phyloP scores from a whole-genome alignment of 1,139 yeast species.

The Kluyveromyces sp. region DNA sequence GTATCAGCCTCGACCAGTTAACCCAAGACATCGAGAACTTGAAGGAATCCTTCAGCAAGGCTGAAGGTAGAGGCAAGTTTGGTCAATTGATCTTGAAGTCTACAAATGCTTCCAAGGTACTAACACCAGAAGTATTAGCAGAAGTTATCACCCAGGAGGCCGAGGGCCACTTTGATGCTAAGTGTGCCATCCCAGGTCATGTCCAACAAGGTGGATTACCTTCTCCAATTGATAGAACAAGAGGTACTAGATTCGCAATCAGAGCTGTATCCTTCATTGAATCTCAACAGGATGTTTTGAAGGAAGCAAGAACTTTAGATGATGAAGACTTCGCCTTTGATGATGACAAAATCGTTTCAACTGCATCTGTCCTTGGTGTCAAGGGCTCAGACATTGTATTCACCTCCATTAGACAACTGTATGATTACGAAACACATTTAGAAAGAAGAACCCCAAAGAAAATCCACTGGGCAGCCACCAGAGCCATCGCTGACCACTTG shows the following conservation, averaged over 20 bases:
- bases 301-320: conserved; percentile 27
- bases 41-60: conserved; percentile 58
- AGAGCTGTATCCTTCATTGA: conserved; percentile 67
- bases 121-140: conserved; percentile 59
- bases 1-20: conserved; percentile 62
- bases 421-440: conserved; percentile 79
- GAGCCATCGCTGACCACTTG: conserved; percentile 76
- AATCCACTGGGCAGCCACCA: conserved; percentile 71
- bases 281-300: conserved; percentile 29
- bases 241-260: conserved; percentile 62
- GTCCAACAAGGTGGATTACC: conserved; percentile 82
- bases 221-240: conserved; percentile 67
- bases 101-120: conserved; percentile 61
- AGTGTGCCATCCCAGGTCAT: conserved; percentile 76
- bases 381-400: conserved; percentile 70
- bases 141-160: conserved; percentile 62
- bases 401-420: conserved; percentile 64
- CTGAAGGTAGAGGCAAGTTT: conserved; percentile 68
- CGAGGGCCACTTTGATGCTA: conserved; percentile 60
- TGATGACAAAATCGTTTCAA: conserved; percentile 36
- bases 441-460: conserved; percentile 79
- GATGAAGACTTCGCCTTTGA: conserved; percentile 27
- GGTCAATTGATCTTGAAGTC: conserved; percentile 68
- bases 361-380: conserved; percentile 85
- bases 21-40: conserved; percentile 70